Evolutionary conservation across 176 grass and related monocot species (phyloP), one percentile per base, ranked within the genome.

Genomic region (Triticum dicoccoides): DNA sequence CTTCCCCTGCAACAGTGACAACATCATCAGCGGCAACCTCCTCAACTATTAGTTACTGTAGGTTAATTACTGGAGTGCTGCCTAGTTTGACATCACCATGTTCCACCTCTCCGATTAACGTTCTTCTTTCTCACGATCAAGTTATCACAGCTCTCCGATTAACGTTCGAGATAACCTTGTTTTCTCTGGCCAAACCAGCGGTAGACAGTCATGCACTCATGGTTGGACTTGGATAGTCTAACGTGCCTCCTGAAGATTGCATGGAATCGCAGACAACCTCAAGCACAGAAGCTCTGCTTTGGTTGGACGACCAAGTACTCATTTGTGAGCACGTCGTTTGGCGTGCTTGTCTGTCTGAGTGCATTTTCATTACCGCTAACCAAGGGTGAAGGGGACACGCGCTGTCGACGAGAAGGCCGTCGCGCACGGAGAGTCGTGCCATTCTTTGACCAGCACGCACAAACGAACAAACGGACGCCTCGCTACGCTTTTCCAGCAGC

Each of bases 1-100:
- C 80, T 99, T 99, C 89, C 85, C 97, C 69, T 92, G 97, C 87
- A 99, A 91, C 81, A 83, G 4, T 6, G 54, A 9, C 83, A 77
- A 54, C 30, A 64, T 85, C 78, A 23, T 82, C 54, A 91, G 82
- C 2, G 82, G 90, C 78, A 88, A 78, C 65, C 90, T 91, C 61
- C 82, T 91, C 7, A 88, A 82, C 78, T 85, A 88, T 11, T 61
- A 75, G 35, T 13, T 70, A 47, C 49, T 14, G 47, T 51, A 51
- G 11, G 23, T 73, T 88, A 37, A 12, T 71, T 88, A 25, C 33
- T 71, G 33, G 65, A 44, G 47, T 51, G 3, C 11, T 42, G 3
- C 42, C 42, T 45, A 45, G 42, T 45, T 12, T 45, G 42, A 45
- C 10, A 45, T 45, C 44, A 47, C 44, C 44, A 47, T 47, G 11